Evolutionary conservation across 106 monocot species (phyloP).

Genomic region (Acorus gramineus): DNA sequence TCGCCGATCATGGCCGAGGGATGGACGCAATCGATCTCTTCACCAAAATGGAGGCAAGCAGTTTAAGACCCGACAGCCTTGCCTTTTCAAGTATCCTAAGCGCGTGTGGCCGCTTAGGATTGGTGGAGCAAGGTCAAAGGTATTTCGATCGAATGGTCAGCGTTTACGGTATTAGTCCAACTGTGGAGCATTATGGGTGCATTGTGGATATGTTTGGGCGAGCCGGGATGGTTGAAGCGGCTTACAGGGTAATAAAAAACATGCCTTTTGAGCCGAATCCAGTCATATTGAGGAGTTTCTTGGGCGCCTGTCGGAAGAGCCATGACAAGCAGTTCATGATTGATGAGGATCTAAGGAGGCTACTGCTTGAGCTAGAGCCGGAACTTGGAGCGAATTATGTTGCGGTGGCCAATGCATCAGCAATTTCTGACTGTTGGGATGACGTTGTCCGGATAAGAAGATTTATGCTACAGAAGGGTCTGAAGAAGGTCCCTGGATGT

Average conservation of each 20-base stretch:
- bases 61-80: conserved; percentile 22
- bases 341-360: conserved; percentile 3
- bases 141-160: conserved; percentile 19
- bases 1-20: conserved; percentile 13
- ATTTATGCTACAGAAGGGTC: conserved; percentile 1
- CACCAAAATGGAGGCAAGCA: conserved; percentile 15
- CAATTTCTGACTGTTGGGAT: conserved; percentile 16
- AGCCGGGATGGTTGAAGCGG: conserved; percentile 21
- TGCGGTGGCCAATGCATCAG: conserved; percentile 16
- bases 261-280: conserved; percentile 21
- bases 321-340: not conserved
- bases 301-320: conserved; percentile 18
- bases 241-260: conserved; percentile 19
- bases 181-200: conserved; percentile 30
- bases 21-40: conserved; percentile 22
- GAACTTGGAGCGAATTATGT: conserved; percentile 30
- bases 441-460: conserved; percentile 12
- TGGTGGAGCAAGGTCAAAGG: conserved; percentile 16
- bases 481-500: conserved; percentile 21
- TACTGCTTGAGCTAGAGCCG: conserved; percentile 16
- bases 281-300: conserved; percentile 25
- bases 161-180: conserved; percentile 15
- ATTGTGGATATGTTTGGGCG: conserved; percentile 29
- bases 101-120: conserved; percentile 24
- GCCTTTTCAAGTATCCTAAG: conserved; percentile 18